Evolutionary conservation across 352 stramenopile genomes (phyloP).

Genomic region (Globisporangium middletonii): DNA sequence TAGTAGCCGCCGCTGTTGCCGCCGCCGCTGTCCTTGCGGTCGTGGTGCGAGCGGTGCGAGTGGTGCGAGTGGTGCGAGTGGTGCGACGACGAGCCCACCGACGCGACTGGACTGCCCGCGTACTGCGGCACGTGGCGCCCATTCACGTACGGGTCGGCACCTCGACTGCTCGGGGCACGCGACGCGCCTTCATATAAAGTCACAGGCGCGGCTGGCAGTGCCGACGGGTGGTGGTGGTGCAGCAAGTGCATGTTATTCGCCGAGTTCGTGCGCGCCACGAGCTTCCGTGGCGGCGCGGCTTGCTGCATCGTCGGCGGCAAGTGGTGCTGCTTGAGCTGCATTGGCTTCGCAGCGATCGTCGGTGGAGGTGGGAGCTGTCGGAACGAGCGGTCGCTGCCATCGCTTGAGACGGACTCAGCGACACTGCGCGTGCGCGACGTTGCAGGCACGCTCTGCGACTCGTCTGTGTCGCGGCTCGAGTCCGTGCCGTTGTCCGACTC

Average conservation of each 20-base stretch:
- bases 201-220: neutral
- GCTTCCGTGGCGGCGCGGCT: no score
- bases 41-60: neutral
- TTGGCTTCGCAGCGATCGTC: conserved; percentile 8
- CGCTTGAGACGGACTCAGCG: conserved; percentile 7
- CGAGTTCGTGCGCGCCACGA: neutral
- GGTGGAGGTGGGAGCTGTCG: conserved; percentile 12
- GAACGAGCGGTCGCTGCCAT: conserved; percentile 15
- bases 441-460: conserved; percentile 13
- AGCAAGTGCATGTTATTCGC: conserved; percentile 13
- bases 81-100: neutral
- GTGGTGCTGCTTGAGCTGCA: neutral
- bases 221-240: conserved; percentile 3
- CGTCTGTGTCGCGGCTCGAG: conserved; percentile 23
- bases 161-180: conserved; percentile 2
- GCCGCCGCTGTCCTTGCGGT: neutral
- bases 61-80: conserved; percentile 1
- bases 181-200: conserved; percentile 7
- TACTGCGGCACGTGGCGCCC: conserved; percentile 10
- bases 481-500: conserved; percentile 19
- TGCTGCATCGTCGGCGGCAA: conserved; percentile 3
- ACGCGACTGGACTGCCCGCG: conserved; percentile 3
- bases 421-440: conserved; percentile 5
- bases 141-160: conserved; percentile 2
- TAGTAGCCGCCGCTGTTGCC: neutral